Evolutionary conservation across 2,329 filamentous ascomycete species (phyloP), one percentile per base, ranked within the genome.

Genomic region (Hymenoscyphus occultus): DNA sequence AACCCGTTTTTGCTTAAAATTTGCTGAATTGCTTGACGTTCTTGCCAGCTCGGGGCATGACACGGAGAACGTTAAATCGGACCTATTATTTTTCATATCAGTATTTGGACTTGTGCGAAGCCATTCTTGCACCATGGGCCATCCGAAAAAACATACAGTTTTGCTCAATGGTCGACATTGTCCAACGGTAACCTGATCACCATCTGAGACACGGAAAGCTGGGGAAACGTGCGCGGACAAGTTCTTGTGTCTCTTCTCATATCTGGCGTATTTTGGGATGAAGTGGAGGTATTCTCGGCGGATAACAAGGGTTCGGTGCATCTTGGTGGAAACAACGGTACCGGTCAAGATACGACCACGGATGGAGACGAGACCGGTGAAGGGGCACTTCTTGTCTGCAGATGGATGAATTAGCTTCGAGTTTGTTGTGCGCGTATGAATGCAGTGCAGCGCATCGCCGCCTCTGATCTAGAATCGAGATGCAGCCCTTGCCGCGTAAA

Each of bases 241-340:
- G 90, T 99, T 99, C 91, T 97, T 97, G 92, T 99, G 95, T 82
- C 95, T 89, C 90, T 97, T 98, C 92, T 99, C 96, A 84, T 99
- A 99, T 90, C 95, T 92, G 81, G 91, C 87, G 90, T 99, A 99
- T 88, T 99, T 99, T 83, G 93, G 93, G 81, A 99, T 91, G 86
- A 92, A 99, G 88, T 99, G 95, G 71, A 99, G 92, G 88, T 99
- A 99, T 88, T 99, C 95, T 84, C 95, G 90, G 82, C 95, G 95
- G 88, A 99, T 96, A 85, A 99, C 90, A 81, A 98, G 85, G 78
- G 95, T 99, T 84, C 95, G 92, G 91, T 99, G 95, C 95, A 99
- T 99, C 92, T 99, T 99, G 84, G 95, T 99, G 78, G 94, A 98
- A 80, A 98, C 91, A 79, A 99, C 95, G 80, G 93, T 97, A 79